These are phyloP conservation scores for Theileria luwenshuni DNA, from an alignment of 169 alveolate genomes.

Conservation along the genomic window DNA sequence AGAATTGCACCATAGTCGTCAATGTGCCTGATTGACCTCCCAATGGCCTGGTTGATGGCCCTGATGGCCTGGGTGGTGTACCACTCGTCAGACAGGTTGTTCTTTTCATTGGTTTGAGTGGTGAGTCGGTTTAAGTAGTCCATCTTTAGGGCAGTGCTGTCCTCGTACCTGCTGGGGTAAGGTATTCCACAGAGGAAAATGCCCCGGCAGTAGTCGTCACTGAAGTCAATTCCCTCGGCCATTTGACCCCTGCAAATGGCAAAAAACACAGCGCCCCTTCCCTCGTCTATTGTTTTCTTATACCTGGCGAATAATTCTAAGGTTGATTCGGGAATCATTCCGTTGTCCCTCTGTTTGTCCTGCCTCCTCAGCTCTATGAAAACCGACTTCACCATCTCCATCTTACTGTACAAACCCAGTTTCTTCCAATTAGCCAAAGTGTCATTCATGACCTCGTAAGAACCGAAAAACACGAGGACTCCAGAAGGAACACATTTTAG, in stretches of 20 bases:
- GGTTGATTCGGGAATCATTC: slow-evolving; percentile 18
- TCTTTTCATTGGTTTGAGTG: slow-evolving; percentile 14
- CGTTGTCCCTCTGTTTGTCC: slow-evolving; percentile 62
- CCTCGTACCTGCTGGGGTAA: slow-evolving; percentile 87
- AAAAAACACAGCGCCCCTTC: slow-evolving; percentile 87
- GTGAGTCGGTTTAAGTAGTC: slow-evolving; percentile 76
- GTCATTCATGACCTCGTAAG: slow-evolving; percentile 86
- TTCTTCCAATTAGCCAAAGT: slow-evolving; percentile 83
- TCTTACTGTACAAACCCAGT: slow-evolving; percentile 72
- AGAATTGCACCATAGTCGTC: slow-evolving; percentile 91
- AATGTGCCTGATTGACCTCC: slow-evolving; percentile 94
- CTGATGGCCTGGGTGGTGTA: slow-evolving; percentile 91
- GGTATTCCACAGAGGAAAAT: slow-evolving; percentile 91
- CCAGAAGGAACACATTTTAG: slow-evolving; percentile 85
- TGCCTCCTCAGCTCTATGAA: slow-evolving; percentile 67
- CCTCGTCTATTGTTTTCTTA: slow-evolving; percentile 67
- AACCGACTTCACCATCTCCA: slow-evolving; percentile 72
- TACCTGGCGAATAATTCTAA: slow-evolving; percentile 73
- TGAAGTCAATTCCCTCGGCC: slow-evolving; percentile 94
- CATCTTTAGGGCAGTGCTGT: slow-evolving; percentile 86
- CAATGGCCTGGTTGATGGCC: slow-evolving; percentile 95
- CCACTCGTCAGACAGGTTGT: slow-evolving; percentile 79
- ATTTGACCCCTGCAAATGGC: slow-evolving; percentile 93
- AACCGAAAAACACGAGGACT: slow-evolving; percentile 82
- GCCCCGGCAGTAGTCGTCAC: slow-evolving; percentile 89